Conservation (phyloP, 2,329 filamentous ascomycete genomes). For the Xylariaceae sp. region DNA sequence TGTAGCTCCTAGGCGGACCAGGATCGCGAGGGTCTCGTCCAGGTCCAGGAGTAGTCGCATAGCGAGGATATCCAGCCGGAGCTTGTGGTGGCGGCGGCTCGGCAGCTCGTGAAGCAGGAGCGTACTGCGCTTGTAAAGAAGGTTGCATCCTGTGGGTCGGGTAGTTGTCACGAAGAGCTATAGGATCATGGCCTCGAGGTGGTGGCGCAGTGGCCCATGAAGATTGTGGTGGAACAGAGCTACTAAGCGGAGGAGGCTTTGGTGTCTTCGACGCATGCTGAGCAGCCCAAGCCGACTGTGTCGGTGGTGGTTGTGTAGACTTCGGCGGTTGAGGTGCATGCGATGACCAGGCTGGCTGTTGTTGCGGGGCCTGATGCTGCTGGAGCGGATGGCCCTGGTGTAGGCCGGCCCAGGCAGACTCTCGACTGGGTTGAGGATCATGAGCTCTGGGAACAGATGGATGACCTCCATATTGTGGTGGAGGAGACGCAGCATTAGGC, state of each 20-base stretch:
- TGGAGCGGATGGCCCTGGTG: slow-evolving; percentile 36
- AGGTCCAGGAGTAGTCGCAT: slow-evolving; percentile 47
- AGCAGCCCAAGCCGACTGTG: slow-evolving; percentile 43
- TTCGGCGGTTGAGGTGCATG: slow-evolving; percentile 42
- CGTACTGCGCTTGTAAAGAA: slow-evolving; percentile 39
- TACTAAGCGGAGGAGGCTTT: slow-evolving; percentile 40
- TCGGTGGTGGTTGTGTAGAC: slow-evolving; percentile 38
- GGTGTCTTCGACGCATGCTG: slow-evolving; percentile 43
- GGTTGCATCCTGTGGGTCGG: slow-evolving; percentile 35
- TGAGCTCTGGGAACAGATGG: slow-evolving; percentile 47
- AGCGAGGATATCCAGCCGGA: slow-evolving; percentile 46
- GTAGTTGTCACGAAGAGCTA: slow-evolving; percentile 36
- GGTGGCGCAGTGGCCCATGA: slow-evolving; percentile 40
- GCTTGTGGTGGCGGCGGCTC: slow-evolving; percentile 47
- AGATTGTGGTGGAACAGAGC: slow-evolving; percentile 38
- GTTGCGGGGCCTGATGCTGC: slow-evolving; percentile 36
- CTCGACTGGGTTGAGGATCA: slow-evolving; percentile 43
- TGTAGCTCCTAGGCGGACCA: slow-evolving; percentile 49
- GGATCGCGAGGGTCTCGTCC: slow-evolving; percentile 46
- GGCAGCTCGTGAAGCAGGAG: slow-evolving; percentile 44
- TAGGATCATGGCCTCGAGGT: slow-evolving; percentile 36
- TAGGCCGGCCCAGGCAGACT: slow-evolving; percentile 40
- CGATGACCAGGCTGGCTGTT: slow-evolving; percentile 42
- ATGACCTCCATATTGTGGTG: slow-evolving; percentile 58
- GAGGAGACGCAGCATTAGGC: slow-evolving; percentile 52